phyloP scores from a whole-genome alignment of 2,329 filamentous ascomycete species.

The Aotearoamyces nothofagi region DNA sequence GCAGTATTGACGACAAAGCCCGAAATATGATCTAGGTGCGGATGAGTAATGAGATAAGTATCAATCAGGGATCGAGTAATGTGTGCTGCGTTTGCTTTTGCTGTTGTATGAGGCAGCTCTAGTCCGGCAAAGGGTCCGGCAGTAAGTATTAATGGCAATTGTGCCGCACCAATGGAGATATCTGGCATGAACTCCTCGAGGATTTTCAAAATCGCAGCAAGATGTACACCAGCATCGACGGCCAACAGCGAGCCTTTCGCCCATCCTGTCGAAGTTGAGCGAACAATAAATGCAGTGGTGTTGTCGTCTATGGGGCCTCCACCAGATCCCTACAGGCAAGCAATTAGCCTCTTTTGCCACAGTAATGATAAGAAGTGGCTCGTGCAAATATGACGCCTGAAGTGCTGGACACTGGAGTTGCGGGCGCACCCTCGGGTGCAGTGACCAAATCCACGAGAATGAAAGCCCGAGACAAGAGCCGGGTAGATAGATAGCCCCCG shows the following conservation, averaged over 20 bases:
- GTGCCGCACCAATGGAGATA: constrained; percentile 24
- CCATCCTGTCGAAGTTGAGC: constrained; percentile 69
- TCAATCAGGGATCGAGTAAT: constrained; percentile 69
- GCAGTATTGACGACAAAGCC: constrained; percentile 92
- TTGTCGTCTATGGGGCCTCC: constrained; percentile 86
- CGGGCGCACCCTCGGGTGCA: too few species aligned
- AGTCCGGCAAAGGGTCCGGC: constrained; percentile 71
- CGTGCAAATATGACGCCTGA: too few species aligned
- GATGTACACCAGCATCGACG: constrained; percentile 86
- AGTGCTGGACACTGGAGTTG: too few species aligned
- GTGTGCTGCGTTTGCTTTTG: constrained; percentile 66
- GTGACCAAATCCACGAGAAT: too few species aligned
- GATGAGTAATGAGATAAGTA: constrained; percentile 85
- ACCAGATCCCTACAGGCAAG: constrained; percentile 57
- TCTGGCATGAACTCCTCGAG: constrained; percentile 25
- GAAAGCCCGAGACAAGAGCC: too few species aligned
- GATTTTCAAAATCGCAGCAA: constrained; percentile 71
- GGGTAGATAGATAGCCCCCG: too few species aligned
- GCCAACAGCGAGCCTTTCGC: constrained; percentile 68
- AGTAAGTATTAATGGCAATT: constrained; percentile 38
- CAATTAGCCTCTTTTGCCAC: too few species aligned
- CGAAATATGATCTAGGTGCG: constrained; percentile 89
- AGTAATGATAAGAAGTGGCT: too few species aligned
- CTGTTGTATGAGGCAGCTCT: constrained; percentile 47
- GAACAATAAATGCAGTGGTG: constrained; percentile 77